These are phyloP conservation scores for Rhizopus arrhizus DNA, from an alignment of 371 early-diverging fungal species.

Conservation along the genomic window DNA sequence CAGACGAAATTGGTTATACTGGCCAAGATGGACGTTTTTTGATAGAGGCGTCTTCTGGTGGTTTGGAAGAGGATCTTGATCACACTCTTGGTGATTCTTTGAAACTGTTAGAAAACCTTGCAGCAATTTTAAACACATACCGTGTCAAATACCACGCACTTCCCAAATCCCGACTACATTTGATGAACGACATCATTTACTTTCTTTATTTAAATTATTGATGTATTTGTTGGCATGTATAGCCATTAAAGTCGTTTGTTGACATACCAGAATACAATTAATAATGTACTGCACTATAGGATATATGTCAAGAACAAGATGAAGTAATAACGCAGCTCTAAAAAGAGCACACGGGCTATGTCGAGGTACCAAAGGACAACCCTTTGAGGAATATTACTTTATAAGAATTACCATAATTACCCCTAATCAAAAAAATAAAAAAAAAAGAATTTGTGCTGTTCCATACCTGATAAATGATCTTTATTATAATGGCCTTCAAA, in stretches of 20 bases:
- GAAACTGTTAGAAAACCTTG: constrained; percentile 11
- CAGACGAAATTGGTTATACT: constrained; percentile 22
- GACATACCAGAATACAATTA: neutral
- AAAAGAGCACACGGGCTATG: constrained; percentile 9
- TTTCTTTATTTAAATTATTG: constrained; percentile 9
- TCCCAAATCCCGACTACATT: constrained; percentile 12
- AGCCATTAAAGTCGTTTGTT: constrained; percentile 3
- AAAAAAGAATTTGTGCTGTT: constrained; percentile 7
- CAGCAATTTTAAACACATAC: constrained; percentile 19
- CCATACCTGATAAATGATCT: constrained; percentile 6
- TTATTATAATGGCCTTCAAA: constrained; percentile 5
- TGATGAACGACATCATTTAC: constrained; percentile 4
- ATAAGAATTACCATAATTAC: constrained; percentile 1
- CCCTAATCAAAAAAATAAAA: neutral
- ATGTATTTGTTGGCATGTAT: constrained; percentile 8
- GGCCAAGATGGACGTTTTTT: constrained; percentile 14
- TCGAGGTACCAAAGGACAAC: constrained; percentile 4
- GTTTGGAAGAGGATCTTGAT: constrained; percentile 18
- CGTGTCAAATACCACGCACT: constrained; percentile 9
- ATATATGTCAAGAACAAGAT: constrained; percentile 12
- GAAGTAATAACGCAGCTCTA: constrained; percentile 7
- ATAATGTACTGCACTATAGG: constrained; percentile 6
- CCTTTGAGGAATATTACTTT: constrained; percentile 6
- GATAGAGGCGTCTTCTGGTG: constrained; percentile 19
- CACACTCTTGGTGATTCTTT: constrained; percentile 18